Percentiles rank a stretch among this genome's conserved stretches.
Conservation (phyloP, 495 filamentous ascomycete species). For the Xylaria sp. region DNA sequence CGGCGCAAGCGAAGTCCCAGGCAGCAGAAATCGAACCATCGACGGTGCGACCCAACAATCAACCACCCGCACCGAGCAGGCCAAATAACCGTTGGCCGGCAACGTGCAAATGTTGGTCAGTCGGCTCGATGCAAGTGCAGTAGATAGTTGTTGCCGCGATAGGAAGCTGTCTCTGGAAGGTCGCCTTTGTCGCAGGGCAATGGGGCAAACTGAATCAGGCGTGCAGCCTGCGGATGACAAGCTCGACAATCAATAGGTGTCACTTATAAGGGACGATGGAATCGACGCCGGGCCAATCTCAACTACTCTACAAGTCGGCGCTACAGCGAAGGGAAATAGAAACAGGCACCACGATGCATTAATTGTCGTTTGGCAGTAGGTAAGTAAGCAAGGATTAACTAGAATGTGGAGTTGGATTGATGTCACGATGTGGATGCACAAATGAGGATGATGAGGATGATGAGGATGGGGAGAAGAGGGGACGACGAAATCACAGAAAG, state of each 20-base stretch:
- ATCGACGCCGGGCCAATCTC: background rate
- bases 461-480: background rate
- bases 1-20: constrained; percentile 14
- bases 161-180: constrained; percentile 3
- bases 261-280: constrained; percentile 5
- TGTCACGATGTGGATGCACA: constrained; percentile 1
- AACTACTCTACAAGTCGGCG: constrained; percentile 8
- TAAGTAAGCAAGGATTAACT: background rate
- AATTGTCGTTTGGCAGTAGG: background rate
- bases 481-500: background rate
- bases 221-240: background rate
- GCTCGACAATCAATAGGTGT: background rate
- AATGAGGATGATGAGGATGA: background rate
- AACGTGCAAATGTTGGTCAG: background rate
- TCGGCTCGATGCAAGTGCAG: background rate
- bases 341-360: background rate
- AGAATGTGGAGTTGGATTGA: constrained; percentile 7
- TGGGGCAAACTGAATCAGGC: background rate
- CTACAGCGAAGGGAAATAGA: background rate
- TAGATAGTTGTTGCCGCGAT: background rate
- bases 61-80: background rate
- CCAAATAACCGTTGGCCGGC: background rate
- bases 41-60: constrained; percentile 13
- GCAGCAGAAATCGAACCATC: constrained; percentile 8
- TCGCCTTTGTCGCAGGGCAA: constrained; percentile 14